phyloP scores from a whole-genome alignment of 805 yeast genomes.

The Candida taoyuanica region DNA sequence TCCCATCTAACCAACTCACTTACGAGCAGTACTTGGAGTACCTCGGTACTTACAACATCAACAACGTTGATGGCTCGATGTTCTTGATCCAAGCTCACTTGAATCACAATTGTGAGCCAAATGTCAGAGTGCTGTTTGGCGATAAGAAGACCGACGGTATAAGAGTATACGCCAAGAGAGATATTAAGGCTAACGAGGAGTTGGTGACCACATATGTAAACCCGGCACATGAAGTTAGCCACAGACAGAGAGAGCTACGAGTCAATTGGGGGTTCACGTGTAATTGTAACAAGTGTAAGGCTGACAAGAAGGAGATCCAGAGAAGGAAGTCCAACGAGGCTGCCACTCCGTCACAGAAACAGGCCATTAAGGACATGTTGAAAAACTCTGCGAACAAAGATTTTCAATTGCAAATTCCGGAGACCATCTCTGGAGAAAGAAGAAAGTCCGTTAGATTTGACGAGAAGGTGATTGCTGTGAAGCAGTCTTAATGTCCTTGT shows the following conservation, averaged over 20 bases:
- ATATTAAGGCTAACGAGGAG: constrained; percentile 61
- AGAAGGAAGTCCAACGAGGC: constrained; percentile 41
- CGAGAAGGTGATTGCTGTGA: constrained; percentile 52
- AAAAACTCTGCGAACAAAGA: constrained; percentile 36
- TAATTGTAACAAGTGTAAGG: constrained; percentile 58
- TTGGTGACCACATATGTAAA: constrained; percentile 66
- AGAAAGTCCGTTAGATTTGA: constrained; percentile 65
- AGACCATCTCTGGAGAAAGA: constrained; percentile 35
- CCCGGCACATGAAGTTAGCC: constrained; percentile 55
- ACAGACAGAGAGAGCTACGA: constrained; percentile 60
- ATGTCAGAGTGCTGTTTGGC: constrained; percentile 47
- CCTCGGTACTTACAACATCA: constrained; percentile 71
- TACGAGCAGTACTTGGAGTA: constrained; percentile 54
- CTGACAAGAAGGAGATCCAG: constrained; percentile 43
- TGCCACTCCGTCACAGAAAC: constrained; percentile 16
- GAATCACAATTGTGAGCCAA: constrained; percentile 76
- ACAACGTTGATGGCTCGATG: constrained; percentile 61
- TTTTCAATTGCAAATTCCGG: constrained; percentile 46
- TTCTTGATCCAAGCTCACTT: constrained; percentile 63
- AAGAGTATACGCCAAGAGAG: constrained; percentile 53
- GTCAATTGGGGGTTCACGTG: constrained; percentile 81
- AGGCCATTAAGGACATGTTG: constrained; percentile 45
- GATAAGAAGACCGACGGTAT: constrained; percentile 46
- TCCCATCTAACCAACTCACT: constrained; percentile 34
- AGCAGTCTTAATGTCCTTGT: constrained; percentile 29